Conservation (phyloP, 2,329 filamentous ascomycete species). For the Penicillium sp. region DNA sequence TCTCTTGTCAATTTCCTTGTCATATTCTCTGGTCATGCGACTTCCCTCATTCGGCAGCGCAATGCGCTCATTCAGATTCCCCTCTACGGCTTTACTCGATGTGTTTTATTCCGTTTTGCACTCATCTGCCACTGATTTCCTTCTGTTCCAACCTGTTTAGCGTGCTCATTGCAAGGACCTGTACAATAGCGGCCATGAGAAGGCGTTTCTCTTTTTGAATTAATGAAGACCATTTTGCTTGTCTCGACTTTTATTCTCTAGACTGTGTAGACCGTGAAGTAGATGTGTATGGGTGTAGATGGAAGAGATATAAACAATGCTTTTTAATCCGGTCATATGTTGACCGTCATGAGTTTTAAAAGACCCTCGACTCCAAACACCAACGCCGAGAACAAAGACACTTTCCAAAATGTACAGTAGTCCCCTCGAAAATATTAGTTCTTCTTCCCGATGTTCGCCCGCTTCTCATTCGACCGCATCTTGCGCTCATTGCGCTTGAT, state of each 20-base stretch:
- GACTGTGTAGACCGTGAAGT: background rate
- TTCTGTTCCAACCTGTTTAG: constrained; percentile 9
- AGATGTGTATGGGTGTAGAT: background rate
- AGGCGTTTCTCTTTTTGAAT: constrained; percentile 12
- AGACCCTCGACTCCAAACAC: constrained; percentile 22
- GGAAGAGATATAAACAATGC: constrained; percentile 17
- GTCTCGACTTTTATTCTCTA: background rate
- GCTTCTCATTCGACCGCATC: constrained; percentile 62
- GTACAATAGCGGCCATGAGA: constrained; percentile 21
- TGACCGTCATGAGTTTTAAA: constrained; percentile 15
- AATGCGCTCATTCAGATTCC: constrained; percentile 18
- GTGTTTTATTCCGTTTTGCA: constrained; percentile 3
- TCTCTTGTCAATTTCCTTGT: constrained; percentile 1
- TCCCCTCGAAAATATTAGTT: constrained; percentile 10
- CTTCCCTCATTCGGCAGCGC: constrained; percentile 6
- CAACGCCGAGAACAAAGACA: constrained; percentile 22
- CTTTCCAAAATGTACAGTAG: constrained; percentile 8
- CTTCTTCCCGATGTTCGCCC: constrained; percentile 35
- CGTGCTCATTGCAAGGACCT: constrained; percentile 15
- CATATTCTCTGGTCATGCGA: background rate
- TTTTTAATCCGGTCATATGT: constrained; percentile 19
- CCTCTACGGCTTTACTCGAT: constrained; percentile 16
- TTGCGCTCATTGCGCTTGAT: constrained; percentile 60
- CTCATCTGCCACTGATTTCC: background rate
- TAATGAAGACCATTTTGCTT: constrained; percentile 14